Percentiles rank a stretch among this genome's conserved stretches.
Evolutionary conservation across 2,329 filamentous ascomycete species (phyloP).

Genomic region (Monosporascus sp.): DNA sequence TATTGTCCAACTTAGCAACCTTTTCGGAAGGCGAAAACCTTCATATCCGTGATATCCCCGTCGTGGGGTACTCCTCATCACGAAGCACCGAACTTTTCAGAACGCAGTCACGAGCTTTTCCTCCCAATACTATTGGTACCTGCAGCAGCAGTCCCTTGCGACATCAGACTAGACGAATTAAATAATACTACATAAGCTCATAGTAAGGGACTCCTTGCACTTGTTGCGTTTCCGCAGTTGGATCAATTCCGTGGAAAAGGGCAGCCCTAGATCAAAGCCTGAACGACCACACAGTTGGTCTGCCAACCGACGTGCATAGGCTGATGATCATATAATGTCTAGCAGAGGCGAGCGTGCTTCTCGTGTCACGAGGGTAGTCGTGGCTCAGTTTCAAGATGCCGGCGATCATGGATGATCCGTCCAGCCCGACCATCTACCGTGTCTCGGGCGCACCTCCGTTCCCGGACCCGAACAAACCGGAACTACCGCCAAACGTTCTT

Average conservation of each 20-base stretch:
- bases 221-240: too few species aligned
- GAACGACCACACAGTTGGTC: background rate
- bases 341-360: background rate
- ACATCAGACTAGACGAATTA: background rate
- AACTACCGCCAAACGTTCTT: slow-evolving; percentile 62
- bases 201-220: too few species aligned
- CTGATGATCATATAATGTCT: background rate
- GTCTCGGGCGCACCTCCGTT: slow-evolving; percentile 62
- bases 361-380: background rate
- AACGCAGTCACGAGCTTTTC: background rate
- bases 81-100: background rate
- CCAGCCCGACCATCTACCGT: slow-evolving; percentile 64
- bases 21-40: too few species aligned
- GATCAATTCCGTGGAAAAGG: too few species aligned
- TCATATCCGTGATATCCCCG: background rate
- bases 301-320: background rate
- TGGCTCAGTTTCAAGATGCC: slow-evolving; percentile 50
- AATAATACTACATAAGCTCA: too few species aligned
- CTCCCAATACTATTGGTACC: background rate
- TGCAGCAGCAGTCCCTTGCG: background rate
- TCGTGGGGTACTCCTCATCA: background rate
- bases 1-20: too few species aligned
- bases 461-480: slow-evolving; percentile 54
- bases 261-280: too few species aligned
- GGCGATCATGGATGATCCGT: slow-evolving; percentile 73